These are phyloP conservation scores for Cucurbita pepo DNA, from an alignment of 306 rosid genomes.

Conservation along the genomic window DNA sequence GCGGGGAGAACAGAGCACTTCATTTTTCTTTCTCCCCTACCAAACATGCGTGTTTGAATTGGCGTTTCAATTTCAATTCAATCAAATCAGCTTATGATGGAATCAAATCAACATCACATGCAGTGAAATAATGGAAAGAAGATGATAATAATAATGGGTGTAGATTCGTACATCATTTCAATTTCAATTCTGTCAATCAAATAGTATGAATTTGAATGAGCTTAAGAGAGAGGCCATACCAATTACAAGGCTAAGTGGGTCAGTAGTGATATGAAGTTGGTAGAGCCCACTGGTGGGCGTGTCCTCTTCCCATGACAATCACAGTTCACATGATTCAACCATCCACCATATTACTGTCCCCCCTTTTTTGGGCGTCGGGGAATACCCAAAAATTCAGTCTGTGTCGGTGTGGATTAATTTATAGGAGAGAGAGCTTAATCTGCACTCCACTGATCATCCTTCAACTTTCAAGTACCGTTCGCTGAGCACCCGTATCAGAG, in stretches of 20 bases:
- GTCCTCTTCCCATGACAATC: not conserved
- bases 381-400: not conserved
- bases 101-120: not conserved
- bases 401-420: constrained; percentile 4
- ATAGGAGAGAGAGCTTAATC: not conserved
- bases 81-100: not conserved
- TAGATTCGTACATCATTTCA: not conserved
- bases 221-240: not conserved
- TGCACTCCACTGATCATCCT: not conserved
- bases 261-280: not conserved
- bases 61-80: not conserved
- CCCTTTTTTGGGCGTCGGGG: not conserved
- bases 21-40: not conserved
- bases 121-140: not conserved
- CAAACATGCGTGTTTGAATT: not conserved
- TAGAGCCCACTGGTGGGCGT: not conserved
- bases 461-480: not conserved
- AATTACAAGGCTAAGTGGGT: constrained; percentile 1
- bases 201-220: not conserved
- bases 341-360: constrained; percentile 3
- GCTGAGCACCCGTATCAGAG: not conserved
- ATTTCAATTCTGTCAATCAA: constrained; percentile 7
- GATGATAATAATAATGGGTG: not conserved
- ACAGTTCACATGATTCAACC: constrained; percentile 7
- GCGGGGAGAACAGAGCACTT: not conserved